Percentiles rank a stretch among this genome's conserved stretches.
These are phyloP conservation scores for Melaleuca quinquenervia DNA, from an alignment of 345 rosid species.

Conservation along the genomic window DNA sequence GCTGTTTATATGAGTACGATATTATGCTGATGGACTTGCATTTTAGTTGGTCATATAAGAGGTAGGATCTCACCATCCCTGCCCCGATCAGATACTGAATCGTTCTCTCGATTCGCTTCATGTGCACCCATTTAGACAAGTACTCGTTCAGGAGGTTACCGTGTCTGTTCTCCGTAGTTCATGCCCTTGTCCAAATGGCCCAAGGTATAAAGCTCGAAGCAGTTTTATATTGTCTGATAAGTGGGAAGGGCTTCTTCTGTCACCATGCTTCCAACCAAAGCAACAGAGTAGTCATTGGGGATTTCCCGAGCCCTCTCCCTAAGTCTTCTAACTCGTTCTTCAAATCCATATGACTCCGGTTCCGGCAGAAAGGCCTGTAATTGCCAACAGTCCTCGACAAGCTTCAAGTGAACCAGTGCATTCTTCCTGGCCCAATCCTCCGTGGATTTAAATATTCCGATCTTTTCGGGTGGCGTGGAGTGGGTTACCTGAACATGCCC, in stretches of 20 bases:
- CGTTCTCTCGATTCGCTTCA: constrained; percentile 60
- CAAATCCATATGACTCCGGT: constrained; percentile 61
- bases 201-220: constrained; percentile 69
- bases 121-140: constrained; percentile 51
- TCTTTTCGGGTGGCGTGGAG: constrained; percentile 78
- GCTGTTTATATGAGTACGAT: neutral
- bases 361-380: constrained; percentile 91
- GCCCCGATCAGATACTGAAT: constrained; percentile 59
- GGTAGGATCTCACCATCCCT: constrained; percentile 39
- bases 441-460: constrained; percentile 75
- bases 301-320: constrained; percentile 73
- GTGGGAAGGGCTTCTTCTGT: constrained; percentile 83
- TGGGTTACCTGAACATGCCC: constrained; percentile 74
- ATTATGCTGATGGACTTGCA: neutral
- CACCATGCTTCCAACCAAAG: constrained; percentile 70
- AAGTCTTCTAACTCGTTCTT: constrained; percentile 70
- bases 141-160: constrained; percentile 58
- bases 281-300: constrained; percentile 83
- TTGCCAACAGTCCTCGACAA: constrained; percentile 89
- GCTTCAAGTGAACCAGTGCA: constrained; percentile 50
- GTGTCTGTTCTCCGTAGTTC: constrained; percentile 66
- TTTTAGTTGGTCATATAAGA: neutral
- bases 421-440: constrained; percentile 77
- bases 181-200: constrained; percentile 59
- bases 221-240: constrained; percentile 62